phyloP scores from a whole-genome alignment of 306 rosid genomes.

The Lupinus albus region DNA sequence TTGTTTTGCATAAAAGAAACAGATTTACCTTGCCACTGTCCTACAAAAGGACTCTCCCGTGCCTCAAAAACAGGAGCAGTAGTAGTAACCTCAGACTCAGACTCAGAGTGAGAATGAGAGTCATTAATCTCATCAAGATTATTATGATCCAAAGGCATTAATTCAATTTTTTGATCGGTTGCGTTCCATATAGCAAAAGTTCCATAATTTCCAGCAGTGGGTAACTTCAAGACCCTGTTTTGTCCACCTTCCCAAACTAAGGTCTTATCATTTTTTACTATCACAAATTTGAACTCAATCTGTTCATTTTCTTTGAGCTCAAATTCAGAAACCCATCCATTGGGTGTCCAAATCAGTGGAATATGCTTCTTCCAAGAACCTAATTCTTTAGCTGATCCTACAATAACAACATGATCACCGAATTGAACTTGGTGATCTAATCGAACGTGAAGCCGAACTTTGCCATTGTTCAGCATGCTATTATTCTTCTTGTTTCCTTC shows the following conservation, averaged over 20 bases:
- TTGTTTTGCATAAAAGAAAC: slow-evolving; percentile 76
- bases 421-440: slow-evolving; percentile 81
- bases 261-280: slow-evolving; percentile 44
- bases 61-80: slow-evolving; percentile 8
- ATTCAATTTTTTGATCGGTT: slow-evolving; percentile 52
- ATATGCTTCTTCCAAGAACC: slow-evolving; percentile 78
- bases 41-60: slow-evolving; percentile 79
- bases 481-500: slow-evolving; percentile 21
- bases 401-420: slow-evolving; percentile 73
- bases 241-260: slow-evolving; percentile 75
- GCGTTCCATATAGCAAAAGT: slow-evolving; percentile 69
- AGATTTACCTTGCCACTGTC: slow-evolving; percentile 83
- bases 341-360: slow-evolving; percentile 68
- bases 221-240: slow-evolving; percentile 68
- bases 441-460: slow-evolving; percentile 58
- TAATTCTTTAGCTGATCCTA: slow-evolving; percentile 74
- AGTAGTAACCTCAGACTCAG: too few relatives aligned
- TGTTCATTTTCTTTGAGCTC: slow-evolving; percentile 47
- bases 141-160: slow-evolving; percentile 43
- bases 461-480: slow-evolving; percentile 38
- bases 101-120: not conserved
- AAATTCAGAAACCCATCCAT: slow-evolving; percentile 81
- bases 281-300: slow-evolving; percentile 71
- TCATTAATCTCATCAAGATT: too few relatives aligned
- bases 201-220: slow-evolving; percentile 54